A percentile compares a stretch with the other conserved stretches of the same genome.
phyloP scores from a whole-genome alignment of 139 green algal genomes.

The Axilococcus clingmanii region DNA sequence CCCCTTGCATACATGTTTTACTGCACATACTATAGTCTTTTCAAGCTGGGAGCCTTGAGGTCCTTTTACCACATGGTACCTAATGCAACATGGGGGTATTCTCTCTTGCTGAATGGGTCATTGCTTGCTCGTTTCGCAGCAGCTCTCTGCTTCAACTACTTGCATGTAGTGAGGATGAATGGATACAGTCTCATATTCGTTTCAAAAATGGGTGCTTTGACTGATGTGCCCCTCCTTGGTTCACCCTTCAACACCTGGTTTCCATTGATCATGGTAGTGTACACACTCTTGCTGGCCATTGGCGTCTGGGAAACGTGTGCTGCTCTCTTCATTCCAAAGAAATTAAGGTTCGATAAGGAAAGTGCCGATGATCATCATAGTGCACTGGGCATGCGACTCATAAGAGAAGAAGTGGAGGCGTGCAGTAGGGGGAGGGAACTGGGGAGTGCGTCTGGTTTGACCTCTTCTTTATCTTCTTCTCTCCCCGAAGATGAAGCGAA shows the following conservation, averaged over 20 bases:
- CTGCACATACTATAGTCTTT: slow-evolving; percentile 85
- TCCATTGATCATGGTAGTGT: slow-evolving; percentile 60
- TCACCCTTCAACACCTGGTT: slow-evolving; percentile 71
- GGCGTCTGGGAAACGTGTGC: slow-evolving; percentile 29
- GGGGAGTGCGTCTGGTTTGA: too few relatives aligned
- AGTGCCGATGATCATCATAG: slow-evolving; percentile 60
- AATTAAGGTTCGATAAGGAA: slow-evolving; percentile 26
- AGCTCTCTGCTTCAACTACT: slow-evolving; percentile 80
- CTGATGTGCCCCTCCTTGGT: slow-evolving; percentile 55
- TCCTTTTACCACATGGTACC: slow-evolving; percentile 65
- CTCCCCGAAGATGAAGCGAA: too few relatives aligned
- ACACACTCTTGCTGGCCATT: slow-evolving; percentile 36
- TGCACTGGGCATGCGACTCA: slow-evolving; percentile 22
- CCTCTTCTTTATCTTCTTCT: too few relatives aligned
- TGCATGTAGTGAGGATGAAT: slow-evolving; percentile 43
- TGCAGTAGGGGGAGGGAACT: slow-evolving; percentile 20
- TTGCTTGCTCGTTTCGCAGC: slow-evolving; percentile 69
- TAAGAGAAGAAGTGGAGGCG: slow-evolving; percentile 29
- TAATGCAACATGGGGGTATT: slow-evolving; percentile 45
- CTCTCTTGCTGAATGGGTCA: slow-evolving; percentile 36
- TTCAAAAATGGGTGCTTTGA: slow-evolving; percentile 72
- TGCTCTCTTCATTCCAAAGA: slow-evolving; percentile 13
- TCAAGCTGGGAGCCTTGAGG: slow-evolving; percentile 69
- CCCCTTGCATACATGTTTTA: slow-evolving; percentile 82
- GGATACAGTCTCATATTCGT: slow-evolving; percentile 46